Evolutionary conservation across 495 filamentous ascomycete genomes (phyloP).

Genomic region (Aspergillus kassunensis): DNA sequence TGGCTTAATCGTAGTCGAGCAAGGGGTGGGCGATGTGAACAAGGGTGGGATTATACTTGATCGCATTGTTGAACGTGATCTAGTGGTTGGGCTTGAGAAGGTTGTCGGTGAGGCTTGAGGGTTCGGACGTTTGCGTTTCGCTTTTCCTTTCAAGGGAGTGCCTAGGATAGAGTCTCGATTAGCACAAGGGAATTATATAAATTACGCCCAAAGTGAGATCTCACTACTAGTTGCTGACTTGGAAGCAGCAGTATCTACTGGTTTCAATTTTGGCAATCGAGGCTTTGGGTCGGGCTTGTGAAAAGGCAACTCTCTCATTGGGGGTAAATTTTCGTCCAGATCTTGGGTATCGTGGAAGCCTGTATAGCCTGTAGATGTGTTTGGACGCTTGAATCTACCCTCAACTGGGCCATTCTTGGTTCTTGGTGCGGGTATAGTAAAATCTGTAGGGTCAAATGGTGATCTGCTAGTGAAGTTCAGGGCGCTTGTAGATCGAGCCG

Average conservation of each 20-base stretch:
- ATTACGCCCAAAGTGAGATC: no score
- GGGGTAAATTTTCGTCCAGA: slow-evolving; percentile 40
- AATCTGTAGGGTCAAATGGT: neutral
- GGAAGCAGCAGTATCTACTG: neutral
- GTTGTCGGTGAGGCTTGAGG: no score
- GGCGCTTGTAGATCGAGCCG: neutral
- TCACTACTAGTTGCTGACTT: neutral
- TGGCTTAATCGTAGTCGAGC: neutral
- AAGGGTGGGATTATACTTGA: no score
- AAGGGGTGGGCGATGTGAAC: no score
- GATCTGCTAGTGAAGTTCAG: neutral
- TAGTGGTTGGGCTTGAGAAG: no score
- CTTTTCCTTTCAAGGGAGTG: neutral
- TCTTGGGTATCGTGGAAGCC: slow-evolving; percentile 23
- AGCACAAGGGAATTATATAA: no score
- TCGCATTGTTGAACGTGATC: no score
- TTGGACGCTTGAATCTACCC: slow-evolving; percentile 7
- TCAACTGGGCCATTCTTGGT: neutral
- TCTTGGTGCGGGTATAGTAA: neutral
- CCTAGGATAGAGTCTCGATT: no score
- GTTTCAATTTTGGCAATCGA: neutral
- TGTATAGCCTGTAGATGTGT: slow-evolving; percentile 4
- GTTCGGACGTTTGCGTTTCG: no score
- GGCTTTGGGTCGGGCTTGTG: slow-evolving; percentile 19
- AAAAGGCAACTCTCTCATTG: slow-evolving; percentile 45